Evolutionary conservation across 2,329 filamentous ascomycete species (phyloP).

Genomic region (Neofusicoccum laricinum): DNA sequence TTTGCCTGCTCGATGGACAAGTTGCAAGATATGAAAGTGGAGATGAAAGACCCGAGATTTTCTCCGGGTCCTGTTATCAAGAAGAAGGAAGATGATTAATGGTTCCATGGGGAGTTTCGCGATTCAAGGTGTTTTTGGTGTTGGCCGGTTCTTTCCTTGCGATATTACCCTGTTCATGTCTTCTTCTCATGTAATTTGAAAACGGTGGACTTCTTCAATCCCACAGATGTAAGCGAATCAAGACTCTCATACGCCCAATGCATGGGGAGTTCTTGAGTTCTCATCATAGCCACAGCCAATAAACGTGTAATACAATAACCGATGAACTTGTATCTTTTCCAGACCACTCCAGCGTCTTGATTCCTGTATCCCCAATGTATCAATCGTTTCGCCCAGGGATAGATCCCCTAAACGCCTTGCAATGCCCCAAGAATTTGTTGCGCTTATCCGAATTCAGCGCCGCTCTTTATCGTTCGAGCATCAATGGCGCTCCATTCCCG

Average conservation of each 20-base stretch:
- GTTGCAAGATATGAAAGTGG: background rate
- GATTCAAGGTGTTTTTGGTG: too few relatives aligned
- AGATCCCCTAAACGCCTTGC: conserved; percentile 9
- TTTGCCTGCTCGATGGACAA: background rate
- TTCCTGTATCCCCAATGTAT: background rate
- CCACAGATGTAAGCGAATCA: too few relatives aligned
- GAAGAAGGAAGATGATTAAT: background rate
- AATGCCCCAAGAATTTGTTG: background rate
- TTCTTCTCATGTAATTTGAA: too few relatives aligned
- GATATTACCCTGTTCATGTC: too few relatives aligned
- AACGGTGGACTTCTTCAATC: too few relatives aligned
- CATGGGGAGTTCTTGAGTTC: too few relatives aligned
- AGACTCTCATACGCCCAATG: too few relatives aligned
- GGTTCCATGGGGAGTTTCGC: background rate
- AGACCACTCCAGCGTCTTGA: background rate
- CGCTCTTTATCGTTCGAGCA: background rate
- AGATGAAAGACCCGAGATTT: background rate
- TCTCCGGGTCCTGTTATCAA: background rate
- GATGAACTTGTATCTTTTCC: background rate
- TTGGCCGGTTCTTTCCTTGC: too few relatives aligned
- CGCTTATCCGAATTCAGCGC: background rate
- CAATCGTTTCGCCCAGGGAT: background rate
- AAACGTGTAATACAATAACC: background rate
- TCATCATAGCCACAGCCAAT: too few relatives aligned
- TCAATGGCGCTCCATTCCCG: background rate